Conservation (phyloP, 768 basidiomycete species). For the Kondoa subrosea region DNA sequence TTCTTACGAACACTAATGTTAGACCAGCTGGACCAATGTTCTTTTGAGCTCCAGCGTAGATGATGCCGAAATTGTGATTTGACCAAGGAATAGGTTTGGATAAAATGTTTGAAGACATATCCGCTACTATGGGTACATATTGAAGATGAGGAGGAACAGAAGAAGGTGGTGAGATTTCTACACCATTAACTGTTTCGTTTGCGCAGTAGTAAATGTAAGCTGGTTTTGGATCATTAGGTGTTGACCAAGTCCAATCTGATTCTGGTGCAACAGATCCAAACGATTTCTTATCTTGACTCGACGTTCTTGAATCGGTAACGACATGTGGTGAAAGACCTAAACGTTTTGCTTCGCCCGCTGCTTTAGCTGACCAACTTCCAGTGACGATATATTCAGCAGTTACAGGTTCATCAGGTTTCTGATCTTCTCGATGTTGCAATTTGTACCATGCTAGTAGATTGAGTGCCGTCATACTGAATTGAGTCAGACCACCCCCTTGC, state of each 20-base stretch:
- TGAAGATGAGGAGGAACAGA: conserved; percentile 12
- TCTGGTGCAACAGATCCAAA: conserved; percentile 35
- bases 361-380: conserved; percentile 81
- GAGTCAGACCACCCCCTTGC: conserved; percentile 80
- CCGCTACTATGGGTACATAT: conserved; percentile 64
- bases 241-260: conserved; percentile 3
- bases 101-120: conserved; percentile 95
- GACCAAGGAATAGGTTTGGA: conserved; percentile 54
- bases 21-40: conserved; percentile 90
- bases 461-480: conserved; percentile 80
- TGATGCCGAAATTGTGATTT: conserved; percentile 72
- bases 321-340: conserved; percentile 49
- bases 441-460: conserved; percentile 77
- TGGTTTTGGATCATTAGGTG: conserved; percentile 44
- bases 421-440: conserved; percentile 49
- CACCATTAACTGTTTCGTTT: conserved; percentile 94
- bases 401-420: conserved; percentile 39
- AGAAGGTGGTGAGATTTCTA: conserved; percentile 38
- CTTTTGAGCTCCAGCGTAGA: conserved; percentile 96
- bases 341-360: conserved; percentile 60
- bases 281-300: conserved; percentile 46
- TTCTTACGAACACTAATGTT: conserved; percentile 81
- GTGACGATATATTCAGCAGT: conserved; percentile 76
- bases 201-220: conserved; percentile 96
- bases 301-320: conserved; percentile 49